phyloP scores from a whole-genome alignment of 2,329 filamentous ascomycete species.

The Paecilomyces formosus region DNA sequence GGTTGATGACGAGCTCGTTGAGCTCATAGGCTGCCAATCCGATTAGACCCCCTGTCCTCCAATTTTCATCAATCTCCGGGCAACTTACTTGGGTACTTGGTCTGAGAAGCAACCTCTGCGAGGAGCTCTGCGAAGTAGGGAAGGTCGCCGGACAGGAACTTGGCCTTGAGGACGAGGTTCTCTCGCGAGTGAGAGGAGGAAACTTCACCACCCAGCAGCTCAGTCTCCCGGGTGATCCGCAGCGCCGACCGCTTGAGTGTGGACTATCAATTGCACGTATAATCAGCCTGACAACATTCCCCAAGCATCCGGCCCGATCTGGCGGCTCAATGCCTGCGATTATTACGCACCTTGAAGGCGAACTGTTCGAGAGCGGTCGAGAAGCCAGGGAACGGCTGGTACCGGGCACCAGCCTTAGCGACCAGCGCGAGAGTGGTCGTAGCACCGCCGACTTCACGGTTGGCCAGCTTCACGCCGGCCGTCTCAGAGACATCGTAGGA shows the following conservation, averaged over 20 bases:
- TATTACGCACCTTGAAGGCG: conserved; percentile 77
- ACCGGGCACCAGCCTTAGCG: conserved; percentile 89
- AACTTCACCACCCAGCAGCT: conserved; percentile 90
- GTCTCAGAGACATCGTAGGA: conserved; percentile 82
- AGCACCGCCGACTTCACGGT: conserved; percentile 78
- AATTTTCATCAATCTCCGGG: background rate
- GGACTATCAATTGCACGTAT: conserved; percentile 49
- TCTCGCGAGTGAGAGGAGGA: conserved; percentile 84
- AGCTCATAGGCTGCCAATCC: conserved; percentile 69
- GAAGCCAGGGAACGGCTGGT: conserved; percentile 81
- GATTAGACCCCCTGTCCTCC: conserved; percentile 2
- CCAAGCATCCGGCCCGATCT: background rate
- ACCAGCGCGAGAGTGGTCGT: conserved; percentile 88
- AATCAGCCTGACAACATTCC: conserved; percentile 6
- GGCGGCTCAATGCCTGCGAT: conserved; percentile 13
- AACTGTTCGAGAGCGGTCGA: conserved; percentile 88
- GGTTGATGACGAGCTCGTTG: conserved; percentile 73
- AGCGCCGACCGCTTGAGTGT: conserved; percentile 82
- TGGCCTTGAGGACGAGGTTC: conserved; percentile 84
- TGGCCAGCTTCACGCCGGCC: conserved; percentile 84
- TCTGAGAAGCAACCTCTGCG: conserved; percentile 80
- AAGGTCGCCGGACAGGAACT: conserved; percentile 90
- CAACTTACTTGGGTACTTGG: conserved; percentile 65
- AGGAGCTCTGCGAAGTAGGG: conserved; percentile 97
- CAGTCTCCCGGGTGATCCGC: conserved; percentile 88